Conservation (phyloP, 805 yeast species). For the Candida pini region DNA sequence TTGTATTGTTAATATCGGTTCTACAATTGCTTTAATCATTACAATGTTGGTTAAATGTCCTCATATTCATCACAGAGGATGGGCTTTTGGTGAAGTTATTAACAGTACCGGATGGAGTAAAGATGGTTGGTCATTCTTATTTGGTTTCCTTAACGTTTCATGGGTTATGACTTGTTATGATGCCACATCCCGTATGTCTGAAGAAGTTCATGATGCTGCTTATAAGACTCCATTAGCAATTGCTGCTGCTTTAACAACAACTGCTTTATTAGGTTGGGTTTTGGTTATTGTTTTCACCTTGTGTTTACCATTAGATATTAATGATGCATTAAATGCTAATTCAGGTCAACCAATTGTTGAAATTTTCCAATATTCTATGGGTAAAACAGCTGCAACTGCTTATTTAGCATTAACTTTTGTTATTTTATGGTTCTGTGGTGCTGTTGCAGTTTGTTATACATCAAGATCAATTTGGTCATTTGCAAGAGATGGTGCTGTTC, state of each 20-base stretch:
- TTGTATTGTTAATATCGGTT: conserved; percentile 44
- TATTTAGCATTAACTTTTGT: conserved; percentile 43
- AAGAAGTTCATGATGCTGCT: conserved; percentile 50
- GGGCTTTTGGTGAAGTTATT: conserved; percentile 42
- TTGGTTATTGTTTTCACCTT: conserved; percentile 43
- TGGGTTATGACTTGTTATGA: conserved; percentile 59
- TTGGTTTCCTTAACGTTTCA: conserved; percentile 51
- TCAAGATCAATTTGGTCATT: conserved; percentile 53
- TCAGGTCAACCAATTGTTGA: conserved; percentile 52
- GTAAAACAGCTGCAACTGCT: conserved; percentile 47
- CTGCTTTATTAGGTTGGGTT: conserved; percentile 46
- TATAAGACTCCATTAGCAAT: conserved; percentile 55
- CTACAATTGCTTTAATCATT: conserved; percentile 44
- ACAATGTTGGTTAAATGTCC: conserved; percentile 52
- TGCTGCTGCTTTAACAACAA: conserved; percentile 43
- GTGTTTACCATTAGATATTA: conserved; percentile 37
- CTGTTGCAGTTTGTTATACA: conserved; percentile 43
- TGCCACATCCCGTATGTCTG: conserved; percentile 50
- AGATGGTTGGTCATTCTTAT: conserved; percentile 52
- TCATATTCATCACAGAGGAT: conserved; percentile 37
- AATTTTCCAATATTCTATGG: conserved; percentile 44
- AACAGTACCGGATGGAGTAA: conserved; percentile 46
- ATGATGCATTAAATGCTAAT: conserved; percentile 25
- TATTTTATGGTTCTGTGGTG: conserved; percentile 49
- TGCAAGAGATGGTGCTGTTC: conserved; percentile 52